Evolutionary conservation across 441 rosid genomes (phyloP), one percentile per base, ranked within the genome.

Genomic region (Bruguiera hainesii): DNA sequence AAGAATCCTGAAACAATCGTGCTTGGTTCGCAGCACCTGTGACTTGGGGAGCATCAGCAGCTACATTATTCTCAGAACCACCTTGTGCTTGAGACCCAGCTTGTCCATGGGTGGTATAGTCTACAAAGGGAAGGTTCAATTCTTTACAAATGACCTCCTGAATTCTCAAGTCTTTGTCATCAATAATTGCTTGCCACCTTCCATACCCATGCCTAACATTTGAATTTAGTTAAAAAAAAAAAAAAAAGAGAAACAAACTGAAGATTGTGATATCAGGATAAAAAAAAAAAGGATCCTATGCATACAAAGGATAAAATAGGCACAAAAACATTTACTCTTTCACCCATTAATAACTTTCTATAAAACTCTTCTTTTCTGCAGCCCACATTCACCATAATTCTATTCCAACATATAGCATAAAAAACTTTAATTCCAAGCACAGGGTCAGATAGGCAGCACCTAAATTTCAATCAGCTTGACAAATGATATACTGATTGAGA

Each of bases 161-260:
- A 72, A 96, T 75, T 81, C 77, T 84, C 83, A 92, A 74, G 68
- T 85, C 99, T 79, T 84, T 89, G 80, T 96, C 97, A 79, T 96
- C 98, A 69, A 92, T 90, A 69, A 96, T 96, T 52, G 98, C 97
- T 85, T 92, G 99, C 99, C 99, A 92, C 78, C 95, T 87, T 80
- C 99, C 99, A 60, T 92, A 96, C 60, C 99, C 99, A 76, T 96
- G 99, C 91, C 99, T 95, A 63, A 55, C 64, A 65, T 71, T 63
- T 66, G 65, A 71, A 73, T 60, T 50, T 51, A 57, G 63, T 53
- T 26, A 1, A 7, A 33, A 33, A 33, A 33, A 69, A 61, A 31
- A 68, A 65, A 56, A 52, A 56, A 48, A 18, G 53, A 71, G 67
- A 62, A 69, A 48, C 18, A 64, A 60, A 42, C 50, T 9, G 60